Base-by-base conservation (phyloP, 208 protist species). In the Wallacemonas sp. region DNA sequence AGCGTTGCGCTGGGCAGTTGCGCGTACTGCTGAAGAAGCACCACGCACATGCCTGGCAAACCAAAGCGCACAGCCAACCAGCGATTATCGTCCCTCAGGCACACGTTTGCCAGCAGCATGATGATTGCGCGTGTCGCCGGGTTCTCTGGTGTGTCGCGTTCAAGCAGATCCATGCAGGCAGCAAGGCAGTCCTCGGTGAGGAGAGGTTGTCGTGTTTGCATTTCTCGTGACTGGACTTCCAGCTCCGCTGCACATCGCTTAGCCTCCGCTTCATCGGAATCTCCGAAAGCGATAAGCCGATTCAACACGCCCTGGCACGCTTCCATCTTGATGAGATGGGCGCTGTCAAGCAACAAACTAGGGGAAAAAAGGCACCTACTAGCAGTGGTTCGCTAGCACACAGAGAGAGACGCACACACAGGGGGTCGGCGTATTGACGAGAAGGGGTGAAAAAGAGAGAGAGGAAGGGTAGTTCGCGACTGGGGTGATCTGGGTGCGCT, bases 11-110 rank as follows among this genome's bases (percentile, higher is more conserved):
- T 38, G 9, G 75, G 63, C 17, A 95, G 62, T 26, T 63, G 44
- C 5, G 41, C 54, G 59, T 81, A 67, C 13, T 73, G 61, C 42
- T 81, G 84, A 34, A 95, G 66, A 39, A 95, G 38, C 8, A 90
- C 21, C 26, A 92, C 64, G 63, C 83, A 93, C 22, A 64, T 75
- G 33, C 73, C 60, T 17, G 80, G 78, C 13, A 92, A 42, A 29
- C 84, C 86, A 66, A 85, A 89, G 24, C 67, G 73, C 27, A 68
- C 54, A 24, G 85, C 71, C 26, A 86, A 15, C 15, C 37, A 52
- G 26, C 69, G 76, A 62, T 91, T 92, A 30, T 88, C 84, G n/a
- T 90, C 81, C 9, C 59, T 71, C 55, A 92, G 76, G 32, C 75
- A 91, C 52, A 83, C 66, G 37, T 85, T 78, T 2, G 82, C 71